Evolutionary conservation across 2,329 filamentous ascomycete species (phyloP), one percentile per base, ranked within the genome.

Genomic region (Aureobasidium sp.): DNA sequence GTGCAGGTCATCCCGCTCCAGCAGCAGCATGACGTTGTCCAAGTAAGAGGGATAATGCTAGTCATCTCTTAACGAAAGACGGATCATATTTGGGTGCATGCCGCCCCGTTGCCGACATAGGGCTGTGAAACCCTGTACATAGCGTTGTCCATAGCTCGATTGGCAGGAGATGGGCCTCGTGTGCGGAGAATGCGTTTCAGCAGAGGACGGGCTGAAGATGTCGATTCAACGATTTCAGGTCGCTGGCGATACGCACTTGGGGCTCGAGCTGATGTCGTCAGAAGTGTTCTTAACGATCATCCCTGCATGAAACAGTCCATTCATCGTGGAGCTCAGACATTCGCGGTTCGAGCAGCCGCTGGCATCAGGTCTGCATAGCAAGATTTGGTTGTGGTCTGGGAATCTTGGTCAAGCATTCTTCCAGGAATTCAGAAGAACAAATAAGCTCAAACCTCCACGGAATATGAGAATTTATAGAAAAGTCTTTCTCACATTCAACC

Each of bases 21-120:
- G 9, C 50, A 53, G 53, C 53, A 46, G 29, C 41, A 57, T 57
- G 53, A 57, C 53, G 53, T 57, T 57, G 53, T 29, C 29, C 26
- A n/a, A 20, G 17, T 20, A 26, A 39, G 17, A 37, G 41, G n/a
- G 34, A 15, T 20, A 26, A 46, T 32, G 20, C 34, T 27, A n/a
- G 50, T 53, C 34, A 27, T 34, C 29, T 13, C 13, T 48, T 10
- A 20, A 17, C 6, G 17, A 29, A 29, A 48, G 55, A 59, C 55
- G 55, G 55, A 43, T 48, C 43, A 36, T 27, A 46, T 46, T 24
- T 34, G 53, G 39, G 53, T 36, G 27, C 39, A 46, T 44, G n/a
- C 53, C 53, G 53, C 41, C 17, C 53, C 39, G 39, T 56, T 46
- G 26, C 41, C 34, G 34, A 39, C 53, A 29, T 20, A 39, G 53